Conservation (phyloP, 148 eudicot genomes). For the Nyssa sinensis region DNA sequence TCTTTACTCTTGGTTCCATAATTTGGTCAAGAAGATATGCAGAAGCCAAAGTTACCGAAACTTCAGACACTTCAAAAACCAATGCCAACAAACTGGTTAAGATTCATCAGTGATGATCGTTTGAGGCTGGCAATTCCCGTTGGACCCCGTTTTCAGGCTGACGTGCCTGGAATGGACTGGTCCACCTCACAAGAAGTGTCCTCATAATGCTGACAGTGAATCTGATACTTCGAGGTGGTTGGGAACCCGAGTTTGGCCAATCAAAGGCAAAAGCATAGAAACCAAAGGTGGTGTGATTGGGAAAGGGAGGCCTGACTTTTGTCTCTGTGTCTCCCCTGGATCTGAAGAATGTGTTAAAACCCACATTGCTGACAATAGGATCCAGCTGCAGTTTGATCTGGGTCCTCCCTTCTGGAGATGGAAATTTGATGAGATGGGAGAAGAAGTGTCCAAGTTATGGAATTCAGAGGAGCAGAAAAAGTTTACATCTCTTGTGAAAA, state of each 20-base stretch:
- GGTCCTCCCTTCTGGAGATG: conserved; percentile 59
- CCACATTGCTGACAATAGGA: conserved; percentile 47
- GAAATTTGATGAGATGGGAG: conserved; percentile 78
- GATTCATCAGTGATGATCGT: conserved; percentile 24
- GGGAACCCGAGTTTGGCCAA: conserved; percentile 62
- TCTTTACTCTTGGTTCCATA: background rate
- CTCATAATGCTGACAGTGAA: conserved; percentile 4
- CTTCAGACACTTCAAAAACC: conserved; percentile 24
- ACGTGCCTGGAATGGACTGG: conserved; percentile 49
- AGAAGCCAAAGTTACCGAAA: conserved; percentile 42
- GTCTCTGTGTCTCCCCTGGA: conserved; percentile 51
- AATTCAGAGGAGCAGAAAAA: conserved; percentile 37
- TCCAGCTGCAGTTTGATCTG: conserved; percentile 39
- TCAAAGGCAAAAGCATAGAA: conserved; percentile 7
- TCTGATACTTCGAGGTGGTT: conserved; percentile 40
- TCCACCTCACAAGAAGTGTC: conserved; percentile 20
- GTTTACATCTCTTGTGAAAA: conserved; percentile 44
- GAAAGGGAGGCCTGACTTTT: conserved; percentile 56
- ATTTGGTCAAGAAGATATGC: conserved; percentile 29
- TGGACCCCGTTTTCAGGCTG: conserved; percentile 75
- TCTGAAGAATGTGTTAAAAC: conserved; percentile 48
- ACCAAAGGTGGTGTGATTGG: conserved; percentile 35
- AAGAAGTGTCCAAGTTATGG: conserved; percentile 56
- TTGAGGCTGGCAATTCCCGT: conserved; percentile 52
- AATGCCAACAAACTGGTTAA: conserved; percentile 32